A percentile compares a stretch with the other conserved stretches of the same genome.
Evolutionary conservation across 2,329 filamentous ascomycete genomes (phyloP).

Genomic region (Pseudocercospora macadamiae): DNA sequence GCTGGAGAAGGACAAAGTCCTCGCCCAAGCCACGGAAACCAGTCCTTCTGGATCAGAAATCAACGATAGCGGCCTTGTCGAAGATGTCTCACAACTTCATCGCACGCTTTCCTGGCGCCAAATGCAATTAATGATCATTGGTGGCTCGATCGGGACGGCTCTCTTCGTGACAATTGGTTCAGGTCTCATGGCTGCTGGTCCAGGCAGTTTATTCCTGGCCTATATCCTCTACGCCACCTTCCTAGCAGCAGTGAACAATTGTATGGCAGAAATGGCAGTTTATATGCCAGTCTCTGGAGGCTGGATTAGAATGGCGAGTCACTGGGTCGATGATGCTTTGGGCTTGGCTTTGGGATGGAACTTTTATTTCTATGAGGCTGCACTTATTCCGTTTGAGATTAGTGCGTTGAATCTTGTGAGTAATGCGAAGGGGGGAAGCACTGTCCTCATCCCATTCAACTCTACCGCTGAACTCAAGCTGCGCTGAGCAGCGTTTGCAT

Average conservation of each 20-base stretch:
- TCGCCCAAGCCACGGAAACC: too few relatives aligned
- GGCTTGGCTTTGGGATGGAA: background rate
- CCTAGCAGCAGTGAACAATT: conserved; percentile 65
- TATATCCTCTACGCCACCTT: conserved; percentile 60
- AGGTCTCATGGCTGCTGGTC: conserved; percentile 54
- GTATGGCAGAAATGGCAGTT: conserved; percentile 63
- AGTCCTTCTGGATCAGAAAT: too few relatives aligned
- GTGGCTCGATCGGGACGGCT: conserved; percentile 29
- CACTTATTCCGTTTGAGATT: background rate
- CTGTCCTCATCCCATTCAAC: too few relatives aligned
- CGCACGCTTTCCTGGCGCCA: conserved; percentile 44
- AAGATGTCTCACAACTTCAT: too few relatives aligned
- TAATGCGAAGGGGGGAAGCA: too few relatives aligned
- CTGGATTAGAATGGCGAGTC: conserved; percentile 65
- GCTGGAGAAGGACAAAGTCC: too few relatives aligned
- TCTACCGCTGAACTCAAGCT: too few relatives aligned
- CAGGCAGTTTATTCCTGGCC: conserved; percentile 59
- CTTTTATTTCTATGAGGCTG: background rate
- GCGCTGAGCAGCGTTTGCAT: too few relatives aligned
- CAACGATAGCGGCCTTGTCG: too few relatives aligned
- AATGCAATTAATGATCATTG: conserved; percentile 38
- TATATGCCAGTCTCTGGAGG: conserved; percentile 35
- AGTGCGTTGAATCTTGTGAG: background rate
- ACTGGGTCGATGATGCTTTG: conserved; percentile 44
- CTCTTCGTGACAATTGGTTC: conserved; percentile 55